Evolutionary conservation across 768 basidiomycete genomes (phyloP).

Genomic region (Mycena vitilis): DNA sequence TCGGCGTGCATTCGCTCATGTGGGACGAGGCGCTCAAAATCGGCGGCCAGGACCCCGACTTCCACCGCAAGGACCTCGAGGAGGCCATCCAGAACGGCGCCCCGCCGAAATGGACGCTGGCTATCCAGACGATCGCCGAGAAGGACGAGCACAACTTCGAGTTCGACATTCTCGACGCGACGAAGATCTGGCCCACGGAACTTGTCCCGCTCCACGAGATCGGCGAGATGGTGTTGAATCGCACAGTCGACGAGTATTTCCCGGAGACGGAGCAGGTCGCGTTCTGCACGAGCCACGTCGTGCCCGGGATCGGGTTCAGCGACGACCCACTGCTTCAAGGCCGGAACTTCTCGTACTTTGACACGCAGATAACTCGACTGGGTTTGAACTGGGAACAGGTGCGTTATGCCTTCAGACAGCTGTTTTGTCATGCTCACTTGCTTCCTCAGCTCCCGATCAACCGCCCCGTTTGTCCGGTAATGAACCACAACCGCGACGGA

Average conservation of each 20-base stretch:
- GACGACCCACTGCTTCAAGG: constrained; percentile 87
- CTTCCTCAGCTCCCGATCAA: constrained; percentile 76
- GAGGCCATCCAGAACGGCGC: constrained; percentile 83
- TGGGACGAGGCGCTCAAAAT: constrained; percentile 95
- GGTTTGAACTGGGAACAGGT: constrained; percentile 78
- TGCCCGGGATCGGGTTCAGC: constrained; percentile 77
- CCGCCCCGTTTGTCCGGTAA: constrained; percentile 5
- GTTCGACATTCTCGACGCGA: constrained; percentile 89
- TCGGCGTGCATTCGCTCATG: constrained; percentile 84
- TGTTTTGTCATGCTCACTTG: too few species aligned
- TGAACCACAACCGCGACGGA: constrained; percentile 55
- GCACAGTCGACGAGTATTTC: constrained; percentile 81
- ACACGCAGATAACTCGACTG: constrained; percentile 85
- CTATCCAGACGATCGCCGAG: constrained; percentile 78
- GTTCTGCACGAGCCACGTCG: constrained; percentile 82
- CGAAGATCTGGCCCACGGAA: constrained; percentile 89
- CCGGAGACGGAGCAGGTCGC: constrained; percentile 91
- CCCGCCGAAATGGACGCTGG: constrained; percentile 83
- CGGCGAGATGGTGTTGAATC: constrained; percentile 77
- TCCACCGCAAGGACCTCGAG: constrained; percentile 86
- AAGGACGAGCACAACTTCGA: constrained; percentile 83
- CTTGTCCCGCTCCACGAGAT: constrained; percentile 81
- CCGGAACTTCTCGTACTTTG: constrained; percentile 88
- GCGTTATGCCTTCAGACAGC: too few species aligned
- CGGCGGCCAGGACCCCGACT: constrained; percentile 88